Evolutionary conservation across 805 yeast species (phyloP), one percentile per base, ranked within the genome.

Genomic region (Ogataea salicorniae): DNA sequence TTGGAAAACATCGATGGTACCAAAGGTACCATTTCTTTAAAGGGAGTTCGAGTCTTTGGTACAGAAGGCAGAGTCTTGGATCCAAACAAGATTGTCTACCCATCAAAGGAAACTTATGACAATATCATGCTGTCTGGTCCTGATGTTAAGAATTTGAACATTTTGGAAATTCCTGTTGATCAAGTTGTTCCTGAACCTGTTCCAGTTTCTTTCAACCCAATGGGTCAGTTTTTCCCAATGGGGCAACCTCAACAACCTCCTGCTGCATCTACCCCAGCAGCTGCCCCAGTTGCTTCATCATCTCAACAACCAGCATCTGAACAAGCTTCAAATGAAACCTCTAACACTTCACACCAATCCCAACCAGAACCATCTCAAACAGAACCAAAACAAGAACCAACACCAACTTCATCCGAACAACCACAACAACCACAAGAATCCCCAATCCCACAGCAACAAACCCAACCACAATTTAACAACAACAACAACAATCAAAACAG

Each of bases 121-220:
- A 79, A 77, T 48, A 88, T 94, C 44, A 87, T 85, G 46, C 86
- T 94, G 65, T 80, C 91, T 57, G 99, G 99, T 36, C 80, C 87
- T 23, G 97, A 92, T 59, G 97, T 94, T 20, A 86, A 87, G 68
- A 96, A 87, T 60, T 75, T 94, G 66, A 81, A 81, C 55, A 94
- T 94, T 46, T 74, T 92, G 60, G 97, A 90, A 52, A 74, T 74
- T 35, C 81, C 83, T 4, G 69, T 83, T 49, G 83, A 81, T 38
- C 79, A 79, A 49, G 86, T 84, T 31, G 73, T 75, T 54, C 84
- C 88, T 0, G 77, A 67, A 38, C 69, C 72, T 11, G 62, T 71
- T 47, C 71, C 75, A 20, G 56, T 63, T 35, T 48, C 54, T n/a
- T 52, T 55, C 52, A 55, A 53, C 37, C 58, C 55, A 37, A 51